Evolutionary conservation across 1,284 basidiomycete genomes (phyloP).

Genomic region (Puccinia brachypodii): DNA sequence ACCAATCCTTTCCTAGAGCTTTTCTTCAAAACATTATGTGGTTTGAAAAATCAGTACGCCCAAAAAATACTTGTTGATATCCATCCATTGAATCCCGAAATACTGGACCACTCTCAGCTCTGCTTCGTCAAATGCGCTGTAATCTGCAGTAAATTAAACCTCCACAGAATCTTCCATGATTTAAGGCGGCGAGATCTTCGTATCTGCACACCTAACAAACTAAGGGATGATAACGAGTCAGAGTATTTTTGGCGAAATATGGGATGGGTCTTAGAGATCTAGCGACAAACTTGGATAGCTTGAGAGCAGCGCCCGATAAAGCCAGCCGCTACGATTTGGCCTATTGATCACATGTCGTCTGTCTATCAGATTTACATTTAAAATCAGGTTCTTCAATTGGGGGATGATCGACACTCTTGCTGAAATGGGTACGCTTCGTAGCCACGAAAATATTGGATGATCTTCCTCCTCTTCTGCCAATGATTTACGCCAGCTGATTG

Average conservation of each 20-base stretch:
- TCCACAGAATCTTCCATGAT: constrained; percentile 83
- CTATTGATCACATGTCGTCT: constrained; percentile 53
- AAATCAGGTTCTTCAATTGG: background rate
- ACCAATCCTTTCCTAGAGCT: constrained; percentile 77
- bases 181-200: constrained; percentile 81
- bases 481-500: background rate
- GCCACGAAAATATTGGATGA: background rate
- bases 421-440: background rate
- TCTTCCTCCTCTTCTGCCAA: background rate
- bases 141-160: constrained; percentile 93
- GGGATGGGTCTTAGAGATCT: background rate
- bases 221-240: background rate
- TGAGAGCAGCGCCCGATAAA: constrained; percentile 90
- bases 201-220: constrained; percentile 59
- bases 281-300: constrained; percentile 76
- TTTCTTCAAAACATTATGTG: constrained; percentile 70
- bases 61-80: background rate
- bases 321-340: constrained; percentile 58
- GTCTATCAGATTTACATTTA: constrained; percentile 49
- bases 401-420: background rate
- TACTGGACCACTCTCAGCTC: constrained; percentile 58
- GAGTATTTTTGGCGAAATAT: background rate
- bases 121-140: constrained; percentile 99
- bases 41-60: background rate
- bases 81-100: background rate